Percentiles rank a stretch among this genome's conserved stretches.
These are phyloP conservation scores for Taphrina communis DNA, from an alignment of 1,139 yeast species.

Conservation along the genomic window DNA sequence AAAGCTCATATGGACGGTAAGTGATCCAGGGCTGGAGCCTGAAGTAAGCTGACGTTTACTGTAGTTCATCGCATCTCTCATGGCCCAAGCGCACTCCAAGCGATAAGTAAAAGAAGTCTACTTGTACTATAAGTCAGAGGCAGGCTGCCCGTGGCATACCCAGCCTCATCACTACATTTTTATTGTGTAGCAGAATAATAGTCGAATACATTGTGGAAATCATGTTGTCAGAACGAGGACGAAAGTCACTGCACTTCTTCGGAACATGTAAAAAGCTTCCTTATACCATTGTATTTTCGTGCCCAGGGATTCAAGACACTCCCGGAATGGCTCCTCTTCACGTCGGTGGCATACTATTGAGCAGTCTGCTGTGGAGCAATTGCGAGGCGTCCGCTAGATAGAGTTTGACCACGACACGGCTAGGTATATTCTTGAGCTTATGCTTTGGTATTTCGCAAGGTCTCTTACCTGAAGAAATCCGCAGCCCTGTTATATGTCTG, in stretches of 20 bases:
- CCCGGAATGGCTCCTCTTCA: not conserved
- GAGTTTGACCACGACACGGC: conserved; percentile 32
- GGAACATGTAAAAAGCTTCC: too few species aligned
- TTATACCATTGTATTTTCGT: not conserved
- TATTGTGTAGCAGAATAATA: not conserved
- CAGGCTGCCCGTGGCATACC: not conserved
- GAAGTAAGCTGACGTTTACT: not conserved
- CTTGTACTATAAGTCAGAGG: not conserved
- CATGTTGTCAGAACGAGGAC: not conserved
- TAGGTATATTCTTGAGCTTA: not conserved
- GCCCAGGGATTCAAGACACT: too few species aligned
- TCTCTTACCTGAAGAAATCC: conserved; percentile 25
- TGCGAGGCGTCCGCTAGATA: conserved; percentile 23
- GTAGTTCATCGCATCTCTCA: conserved; percentile 26
- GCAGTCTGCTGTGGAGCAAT: conserved; percentile 15
- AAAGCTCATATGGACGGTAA: conserved; percentile 76
- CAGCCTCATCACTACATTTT: not conserved
- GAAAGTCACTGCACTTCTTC: too few species aligned
- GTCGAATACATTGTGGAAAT: not conserved
- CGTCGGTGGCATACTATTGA: not conserved
- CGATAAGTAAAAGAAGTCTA: not conserved
- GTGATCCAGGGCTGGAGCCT: not conserved
- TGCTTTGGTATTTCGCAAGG: not conserved
- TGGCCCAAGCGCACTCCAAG: conserved; percentile 29
- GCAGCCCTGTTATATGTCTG: conserved; percentile 27